phyloP scores from a whole-genome alignment of 208 protist species.

The Leishmania amazonensis region DNA sequence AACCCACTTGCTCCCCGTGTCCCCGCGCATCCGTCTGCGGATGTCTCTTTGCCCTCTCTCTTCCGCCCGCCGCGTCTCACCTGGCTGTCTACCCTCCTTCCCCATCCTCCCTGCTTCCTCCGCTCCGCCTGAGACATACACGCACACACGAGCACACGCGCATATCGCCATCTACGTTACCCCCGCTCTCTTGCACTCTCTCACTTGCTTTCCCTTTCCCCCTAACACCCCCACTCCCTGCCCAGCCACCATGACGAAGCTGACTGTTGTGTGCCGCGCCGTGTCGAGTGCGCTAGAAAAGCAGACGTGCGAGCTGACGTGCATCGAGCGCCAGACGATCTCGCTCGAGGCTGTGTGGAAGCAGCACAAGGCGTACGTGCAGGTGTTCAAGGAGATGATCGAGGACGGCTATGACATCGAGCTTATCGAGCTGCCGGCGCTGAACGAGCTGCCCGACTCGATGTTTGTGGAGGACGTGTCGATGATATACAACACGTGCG shows the following conservation, averaged over 20 bases:
- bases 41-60: neutral
- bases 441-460: constrained; percentile 49
- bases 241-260: constrained; percentile 33
- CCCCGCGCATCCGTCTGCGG: neutral
- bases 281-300: constrained; percentile 36
- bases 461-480: constrained; percentile 62
- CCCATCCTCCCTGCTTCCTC: neutral
- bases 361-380: constrained; percentile 54
- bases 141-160: neutral
- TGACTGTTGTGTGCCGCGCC: constrained; percentile 48
- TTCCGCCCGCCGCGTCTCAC: neutral
- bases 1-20: neutral
- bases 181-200: neutral
- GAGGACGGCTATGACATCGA: constrained; percentile 49
- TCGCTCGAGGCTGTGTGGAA: constrained; percentile 20
- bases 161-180: neutral
- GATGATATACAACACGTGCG: constrained; percentile 48
- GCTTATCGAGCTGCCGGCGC: constrained; percentile 45
- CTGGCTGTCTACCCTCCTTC: neutral
- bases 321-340: constrained; percentile 57
- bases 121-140: neutral
- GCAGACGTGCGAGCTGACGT: constrained; percentile 51
- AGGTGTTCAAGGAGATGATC: constrained; percentile 42
- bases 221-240: neutral
- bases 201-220: neutral